Evolutionary conservation across 2,329 filamentous ascomycete genomes (phyloP), one percentile per base, ranked within the genome.

Genomic region (Chaetomium globosum): DNA sequence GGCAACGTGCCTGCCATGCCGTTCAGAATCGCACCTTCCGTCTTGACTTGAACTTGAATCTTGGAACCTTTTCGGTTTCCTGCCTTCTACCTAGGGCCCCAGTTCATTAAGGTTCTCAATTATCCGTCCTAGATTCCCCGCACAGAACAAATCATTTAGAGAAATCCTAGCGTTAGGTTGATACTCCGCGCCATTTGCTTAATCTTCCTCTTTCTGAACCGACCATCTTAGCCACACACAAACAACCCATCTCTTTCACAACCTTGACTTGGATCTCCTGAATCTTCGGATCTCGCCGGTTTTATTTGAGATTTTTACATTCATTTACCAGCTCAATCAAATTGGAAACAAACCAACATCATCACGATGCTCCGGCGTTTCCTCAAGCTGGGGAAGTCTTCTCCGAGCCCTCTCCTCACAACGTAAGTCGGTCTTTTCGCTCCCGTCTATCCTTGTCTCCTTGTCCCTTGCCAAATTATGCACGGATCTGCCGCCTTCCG

Each of bases 401-500:
- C 19, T 5, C 53, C 31, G 4, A 39, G 33, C 21, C 31, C 53
- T 56, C 31, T 39, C 21, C 33, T 26, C n/a, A 36, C 13, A 21
- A 28, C 21, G 53, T 56, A 56, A 39, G 53, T 43, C 31, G n/a
- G 21, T 53, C 5, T 6, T 26, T n/a, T 53, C 13, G 8, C 19
- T 2, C 13, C 26, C 13, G 12, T 28, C n/a, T 30, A 9, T n/a
- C 12, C 13, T 16, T 53, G 13, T 36, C 23, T 12, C 26, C 16
- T n/a, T 53, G 7, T 26, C 49, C 49, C 49, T 52, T 26, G 21
- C 49, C 13, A 12, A 16, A 3, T 19, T n/a, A 54, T 33, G 26
- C 53, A 21, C 21, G 6, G 33, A 13, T 43, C 46, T 61, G 59
- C 9, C 28, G 39, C 51, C 59, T 61, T 16, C 59, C 31, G 59